Conservation (phyloP, 1,139 yeast species). For the Eremothecium sinecaudum region DNA sequence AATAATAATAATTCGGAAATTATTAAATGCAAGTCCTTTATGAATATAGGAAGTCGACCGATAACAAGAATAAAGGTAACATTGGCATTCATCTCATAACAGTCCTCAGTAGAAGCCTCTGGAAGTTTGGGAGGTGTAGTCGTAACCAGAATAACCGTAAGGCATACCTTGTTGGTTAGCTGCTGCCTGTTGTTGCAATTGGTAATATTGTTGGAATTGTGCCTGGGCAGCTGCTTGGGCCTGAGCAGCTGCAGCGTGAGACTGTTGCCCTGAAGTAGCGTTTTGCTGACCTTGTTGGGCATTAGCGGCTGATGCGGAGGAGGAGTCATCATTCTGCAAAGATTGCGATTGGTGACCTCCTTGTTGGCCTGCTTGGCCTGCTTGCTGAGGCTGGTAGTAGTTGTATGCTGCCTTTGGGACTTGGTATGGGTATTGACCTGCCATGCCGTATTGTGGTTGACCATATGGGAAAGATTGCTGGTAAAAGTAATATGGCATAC, state of each 20-base stretch:
- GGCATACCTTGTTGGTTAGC: constrained; percentile 25
- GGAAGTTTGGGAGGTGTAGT: constrained; percentile 26
- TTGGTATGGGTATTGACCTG: constrained; percentile 30
- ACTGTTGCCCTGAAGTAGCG: constrained; percentile 8
- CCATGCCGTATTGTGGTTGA: constrained; percentile 29
- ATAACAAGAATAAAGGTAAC: constrained; percentile 1
- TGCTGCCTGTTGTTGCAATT: constrained; percentile 21
- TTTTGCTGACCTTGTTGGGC: constrained; percentile 17
- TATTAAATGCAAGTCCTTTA: constrained; percentile 6
- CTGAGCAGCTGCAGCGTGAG: constrained; percentile 16
- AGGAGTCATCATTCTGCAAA: constrained; percentile 4
- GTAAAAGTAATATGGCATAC: constrained; percentile 28
- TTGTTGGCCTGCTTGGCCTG: constrained; percentile 17
- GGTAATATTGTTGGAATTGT: constrained; percentile 30
- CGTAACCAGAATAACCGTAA: constrained; percentile 28
- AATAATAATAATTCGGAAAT: constrained; percentile 4
- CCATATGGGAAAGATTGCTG: constrained; percentile 30
- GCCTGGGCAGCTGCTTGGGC: constrained; percentile 28
- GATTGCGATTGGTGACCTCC: constrained; percentile 12
- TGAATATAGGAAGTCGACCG: constrained; percentile 3
- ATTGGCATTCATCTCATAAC: constrained; percentile 1
- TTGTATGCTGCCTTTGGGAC: constrained; percentile 27
- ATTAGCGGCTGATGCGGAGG: constrained; percentile 9
- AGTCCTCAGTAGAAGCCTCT: constrained; percentile 26
- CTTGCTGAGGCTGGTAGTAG: constrained; percentile 22